Conservation (phyloP, 1,284 basidiomycete species). For the Tilletia indica region DNA sequence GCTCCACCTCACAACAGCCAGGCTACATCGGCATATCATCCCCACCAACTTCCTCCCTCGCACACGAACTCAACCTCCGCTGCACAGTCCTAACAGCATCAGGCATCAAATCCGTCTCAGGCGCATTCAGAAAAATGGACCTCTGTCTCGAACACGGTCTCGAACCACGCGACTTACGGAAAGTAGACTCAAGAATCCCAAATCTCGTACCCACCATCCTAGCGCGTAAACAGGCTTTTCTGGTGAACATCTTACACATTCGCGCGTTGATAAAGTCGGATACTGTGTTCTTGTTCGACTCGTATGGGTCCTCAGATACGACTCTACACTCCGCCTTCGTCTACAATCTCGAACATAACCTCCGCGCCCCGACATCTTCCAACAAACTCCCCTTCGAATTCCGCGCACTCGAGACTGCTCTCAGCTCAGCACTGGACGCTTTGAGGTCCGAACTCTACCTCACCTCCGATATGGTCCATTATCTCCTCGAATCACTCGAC, state of each 20-base stretch:
- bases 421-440: constrained; percentile 46
- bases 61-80: constrained; percentile 15
- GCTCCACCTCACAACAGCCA: not conserved
- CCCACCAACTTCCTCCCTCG: constrained; percentile 2
- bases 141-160: constrained; percentile 82
- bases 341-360: constrained; percentile 48
- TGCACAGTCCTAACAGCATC: constrained; percentile 14
- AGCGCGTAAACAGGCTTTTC: constrained; percentile 77
- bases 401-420: constrained; percentile 46
- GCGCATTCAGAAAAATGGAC: constrained; percentile 83
- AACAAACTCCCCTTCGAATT: constrained; percentile 47
- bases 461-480: constrained; percentile 35
- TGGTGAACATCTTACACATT: constrained; percentile 85
- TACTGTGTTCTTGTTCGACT: constrained; percentile 86
- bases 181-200: constrained; percentile 89
- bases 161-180: constrained; percentile 89
- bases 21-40: constrained; percentile 15
- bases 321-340: constrained; percentile 46
- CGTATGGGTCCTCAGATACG: constrained; percentile 54
- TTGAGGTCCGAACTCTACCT: constrained; percentile 43
- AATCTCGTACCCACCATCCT: constrained; percentile 91
- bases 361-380: constrained; percentile 23
- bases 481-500: constrained; percentile 40
- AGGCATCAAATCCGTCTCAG: constrained; percentile 64
- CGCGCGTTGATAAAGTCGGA: constrained; percentile 91